These are phyloP conservation scores for Lyophyllum decastes DNA, from an alignment of 768 basidiomycete genomes.

Conservation along the genomic window DNA sequence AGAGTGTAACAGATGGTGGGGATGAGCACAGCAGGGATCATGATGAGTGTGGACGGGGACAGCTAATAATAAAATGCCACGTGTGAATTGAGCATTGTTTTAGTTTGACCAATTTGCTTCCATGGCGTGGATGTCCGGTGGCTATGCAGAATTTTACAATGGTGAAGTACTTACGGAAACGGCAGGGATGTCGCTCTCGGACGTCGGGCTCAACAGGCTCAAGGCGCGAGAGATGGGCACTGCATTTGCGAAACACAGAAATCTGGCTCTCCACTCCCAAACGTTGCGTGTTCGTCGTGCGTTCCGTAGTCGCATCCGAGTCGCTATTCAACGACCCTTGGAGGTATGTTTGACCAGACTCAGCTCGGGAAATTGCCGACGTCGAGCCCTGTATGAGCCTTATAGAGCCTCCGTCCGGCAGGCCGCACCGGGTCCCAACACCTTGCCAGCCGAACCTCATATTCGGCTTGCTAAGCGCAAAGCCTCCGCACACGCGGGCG, in stretches of 20 bases:
- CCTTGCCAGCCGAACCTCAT: too few species aligned
- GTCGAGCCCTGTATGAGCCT: neutral
- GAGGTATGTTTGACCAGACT: neutral
- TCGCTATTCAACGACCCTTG: too few species aligned
- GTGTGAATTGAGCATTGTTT: slow-evolving; percentile 3
- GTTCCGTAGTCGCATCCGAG: too few species aligned
- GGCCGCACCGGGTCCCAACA: too few species aligned
- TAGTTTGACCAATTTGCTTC: neutral
- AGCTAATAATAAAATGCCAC: slow-evolving; percentile 2
- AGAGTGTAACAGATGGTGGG: slow-evolving; percentile 14
- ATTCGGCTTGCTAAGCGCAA: neutral
- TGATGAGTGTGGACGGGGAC: neutral
- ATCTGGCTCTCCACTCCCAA: too few species aligned
- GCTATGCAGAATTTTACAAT: neutral
- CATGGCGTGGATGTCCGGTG: neutral
- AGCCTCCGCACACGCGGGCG: neutral
- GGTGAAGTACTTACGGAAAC: neutral
- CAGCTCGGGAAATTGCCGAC: neutral
- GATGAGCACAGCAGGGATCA: slow-evolving; percentile 12
- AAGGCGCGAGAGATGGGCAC: neutral
- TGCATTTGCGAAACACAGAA: too few species aligned
- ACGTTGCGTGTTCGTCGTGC: too few species aligned
- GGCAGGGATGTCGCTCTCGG: neutral
- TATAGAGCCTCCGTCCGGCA: too few species aligned
- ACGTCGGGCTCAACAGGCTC: neutral